These are phyloP conservation scores for Penicillium tannophilum DNA, from an alignment of 495 filamentous ascomycete genomes.

Conservation along the genomic window DNA sequence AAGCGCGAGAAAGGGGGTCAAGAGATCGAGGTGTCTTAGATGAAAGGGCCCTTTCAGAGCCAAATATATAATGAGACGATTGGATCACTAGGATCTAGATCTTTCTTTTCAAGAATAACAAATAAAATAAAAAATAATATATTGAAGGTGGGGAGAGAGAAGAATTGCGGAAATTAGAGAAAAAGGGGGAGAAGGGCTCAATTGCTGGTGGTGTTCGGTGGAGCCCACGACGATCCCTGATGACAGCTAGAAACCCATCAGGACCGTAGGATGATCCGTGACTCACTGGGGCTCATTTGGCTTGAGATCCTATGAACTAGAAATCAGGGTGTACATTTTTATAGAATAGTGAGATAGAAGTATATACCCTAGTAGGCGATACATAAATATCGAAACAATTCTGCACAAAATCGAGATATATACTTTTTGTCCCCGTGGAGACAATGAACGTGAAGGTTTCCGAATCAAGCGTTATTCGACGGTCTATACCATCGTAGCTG, in stretches of 20 bases:
- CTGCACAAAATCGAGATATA: background rate
- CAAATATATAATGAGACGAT: background rate
- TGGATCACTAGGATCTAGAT: background rate
- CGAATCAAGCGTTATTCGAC: background rate
- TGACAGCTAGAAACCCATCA: conserved; percentile 18
- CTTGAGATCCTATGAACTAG: too few relatives aligned
- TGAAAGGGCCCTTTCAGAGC: background rate
- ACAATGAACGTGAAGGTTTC: background rate
- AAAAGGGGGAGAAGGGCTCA: conserved; percentile 8
- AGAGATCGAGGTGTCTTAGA: conserved; percentile 1
- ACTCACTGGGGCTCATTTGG: background rate
- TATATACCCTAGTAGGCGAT: too few relatives aligned
- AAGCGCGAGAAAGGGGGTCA: conserved; percentile 4
- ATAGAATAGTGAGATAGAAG: too few relatives aligned
- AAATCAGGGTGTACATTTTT: too few relatives aligned
- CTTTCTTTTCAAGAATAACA: too few relatives aligned
- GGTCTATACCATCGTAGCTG: too few relatives aligned
- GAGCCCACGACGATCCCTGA: conserved; percentile 22
- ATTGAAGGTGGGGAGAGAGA: conserved; percentile 8
- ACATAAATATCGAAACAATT: too few relatives aligned
- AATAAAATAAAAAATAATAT: background rate
- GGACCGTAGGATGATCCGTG: conserved; percentile 10
- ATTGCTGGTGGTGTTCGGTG: conserved; percentile 14
- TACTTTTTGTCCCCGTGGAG: background rate
- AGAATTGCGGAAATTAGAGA: conserved; percentile 10